Base-by-base conservation (phyloP, 2,329 filamentous ascomycete genomes). In the Microascus cirrosus region DNA sequence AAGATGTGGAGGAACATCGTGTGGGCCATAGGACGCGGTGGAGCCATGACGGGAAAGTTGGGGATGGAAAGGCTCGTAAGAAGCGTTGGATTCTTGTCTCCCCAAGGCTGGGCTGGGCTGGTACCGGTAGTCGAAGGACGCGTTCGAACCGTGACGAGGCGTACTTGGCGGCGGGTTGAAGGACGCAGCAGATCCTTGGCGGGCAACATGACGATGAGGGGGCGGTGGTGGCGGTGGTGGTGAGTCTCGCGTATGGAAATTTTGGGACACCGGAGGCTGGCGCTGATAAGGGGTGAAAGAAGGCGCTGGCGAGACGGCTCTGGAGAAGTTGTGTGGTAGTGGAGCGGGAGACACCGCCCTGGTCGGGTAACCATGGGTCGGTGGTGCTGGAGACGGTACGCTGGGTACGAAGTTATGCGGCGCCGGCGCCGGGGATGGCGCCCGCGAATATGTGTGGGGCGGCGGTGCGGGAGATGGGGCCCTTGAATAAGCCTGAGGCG, bases 141-240 rank as follows among this genome's bases (percentile, higher is more conserved):
- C 54, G 25, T 63, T 61, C 12, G 63, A 64, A 3, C 50, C 58
- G 25, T 63, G 62, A 0, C 62, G 61, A 22, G 34, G 57, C 18
- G 59, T 52, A 18, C 60, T 10, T 18, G 55, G 55, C 6, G 32
- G 42, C 24, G 56, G 59, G 48, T 61, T 63, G 48, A 70, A 71
- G 1, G 69, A 71, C 4, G 63, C 61, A 20, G 67, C 62, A 57
- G 71, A 65, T 6, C 64, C 67, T 22, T 71, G 67, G 2, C 70
- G 62, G 5, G 62, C 65, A 22, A 75, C 79, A 70, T 91, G 90
- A 8, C 91, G 86, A 62, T 95, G 92, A 7, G 92, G 90, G 10
- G 87, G 87, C 0, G 92, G 91, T 2, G 90, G 85, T 1, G 91
- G 90, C 8, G 91, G 90, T 20, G 90, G 89, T 10, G 87, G 87